Base-by-base conservation (phyloP, 495 filamentous ascomycete genomes). In the Mytilinidion resinicola region DNA sequence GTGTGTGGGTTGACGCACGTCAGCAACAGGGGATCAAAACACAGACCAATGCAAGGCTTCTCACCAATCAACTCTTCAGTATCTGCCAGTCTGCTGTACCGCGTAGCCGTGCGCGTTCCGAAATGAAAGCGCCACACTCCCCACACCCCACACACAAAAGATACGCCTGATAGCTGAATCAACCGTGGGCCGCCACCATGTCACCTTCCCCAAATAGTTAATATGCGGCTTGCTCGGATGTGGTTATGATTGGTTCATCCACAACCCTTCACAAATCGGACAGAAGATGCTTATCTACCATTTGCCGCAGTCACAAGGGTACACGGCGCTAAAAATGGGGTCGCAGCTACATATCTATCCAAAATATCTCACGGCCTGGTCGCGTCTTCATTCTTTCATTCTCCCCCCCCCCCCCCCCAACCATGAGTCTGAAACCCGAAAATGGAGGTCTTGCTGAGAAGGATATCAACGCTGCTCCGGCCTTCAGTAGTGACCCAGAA, bases 381-480 rank as follows among this genome's bases (percentile, higher is more conserved):
- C 39, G 36, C 38, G 1, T 43, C 38, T 44, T 44, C 37, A 17
- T 55, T 43, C 9, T 14, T 55, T 20, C 25, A 30, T 30, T 30
- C 25, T 30, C 25, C 6, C 25, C 25, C 25, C 25, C 25, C n/a
- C n/a, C 53, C 36, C 8, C 53, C 53, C 36, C 53, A 55, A 55
- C 4, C 11, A 55, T 55, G 53, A 55, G 53, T 55, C 38, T 43
- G 5, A 19, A 43, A 7, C 37, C 9, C 37, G 19, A 44, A 44
- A 55, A 55, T 25, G 53, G 17, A 12, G 53, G 8, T 44, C 37
- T 55, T 44, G 53, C 6, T 55, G 53, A 55, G 53, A 55, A 55
- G 37, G 36, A 55, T 55, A 36, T 30, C 53, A 42, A 17, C 35
- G 53, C 37, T 44, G 38, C 53, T 43, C 36, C 36, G 10, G 53